Evolutionary conservation across 176 grass and related monocot genomes (phyloP).

Genomic region (Musa itinerans): DNA sequence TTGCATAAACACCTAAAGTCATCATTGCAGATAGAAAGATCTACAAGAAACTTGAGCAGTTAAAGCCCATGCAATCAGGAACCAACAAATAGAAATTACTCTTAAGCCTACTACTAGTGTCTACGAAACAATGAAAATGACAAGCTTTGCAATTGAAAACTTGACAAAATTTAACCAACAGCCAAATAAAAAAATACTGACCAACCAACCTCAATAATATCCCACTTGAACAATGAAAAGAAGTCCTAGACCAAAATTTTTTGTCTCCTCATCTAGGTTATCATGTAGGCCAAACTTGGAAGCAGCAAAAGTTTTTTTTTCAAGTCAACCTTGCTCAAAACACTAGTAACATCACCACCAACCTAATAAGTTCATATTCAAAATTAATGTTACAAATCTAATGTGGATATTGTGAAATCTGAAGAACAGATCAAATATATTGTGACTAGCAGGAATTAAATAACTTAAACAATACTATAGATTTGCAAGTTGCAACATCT

Average conservation of each 20-base stretch:
- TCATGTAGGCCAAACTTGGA: background rate
- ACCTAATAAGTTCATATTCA: too few relatives aligned
- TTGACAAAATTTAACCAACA: background rate
- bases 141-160: too few relatives aligned
- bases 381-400: too few relatives aligned
- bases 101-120: too few relatives aligned
- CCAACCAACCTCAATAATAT: background rate
- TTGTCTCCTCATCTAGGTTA: background rate
- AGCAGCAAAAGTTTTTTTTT: background rate
- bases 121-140: too few relatives aligned
- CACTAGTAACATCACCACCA: background rate
- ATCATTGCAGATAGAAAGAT: background rate
- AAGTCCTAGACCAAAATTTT: background rate
- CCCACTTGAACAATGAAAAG: background rate
- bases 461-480: background rate
- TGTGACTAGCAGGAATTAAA: background rate
- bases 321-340: background rate
- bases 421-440: background rate
- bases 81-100: background rate
- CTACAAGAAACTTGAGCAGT: background rate
- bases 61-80: background rate
- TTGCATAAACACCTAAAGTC: background rate
- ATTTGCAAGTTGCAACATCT: conserved; percentile 1
- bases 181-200: background rate
- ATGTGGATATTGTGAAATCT: background rate